These are phyloP conservation scores for Daucus carota DNA, from an alignment of 129 eudicot genomes.

Conservation along the genomic window DNA sequence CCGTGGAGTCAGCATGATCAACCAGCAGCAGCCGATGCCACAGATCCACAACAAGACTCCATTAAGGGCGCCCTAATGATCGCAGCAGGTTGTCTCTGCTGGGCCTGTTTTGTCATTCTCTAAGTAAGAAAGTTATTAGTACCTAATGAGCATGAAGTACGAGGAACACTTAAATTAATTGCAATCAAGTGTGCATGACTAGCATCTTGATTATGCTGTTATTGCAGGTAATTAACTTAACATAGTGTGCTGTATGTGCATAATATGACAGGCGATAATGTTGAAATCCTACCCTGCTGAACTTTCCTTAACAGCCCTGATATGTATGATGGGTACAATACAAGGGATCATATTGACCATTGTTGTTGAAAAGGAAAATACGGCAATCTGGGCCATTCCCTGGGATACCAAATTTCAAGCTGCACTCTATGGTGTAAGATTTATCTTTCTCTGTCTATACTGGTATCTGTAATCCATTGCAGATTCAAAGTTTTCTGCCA, in stretches of 20 bases:
- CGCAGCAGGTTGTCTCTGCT: constrained; percentile 32
- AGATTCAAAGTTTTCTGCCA: neutral
- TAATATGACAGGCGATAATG: constrained; percentile 48
- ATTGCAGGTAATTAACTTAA: neutral
- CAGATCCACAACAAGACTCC: constrained; percentile 19
- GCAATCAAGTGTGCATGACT: neutral
- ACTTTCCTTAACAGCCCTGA: constrained; percentile 56
- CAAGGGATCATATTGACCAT: constrained; percentile 52
- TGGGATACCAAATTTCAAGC: constrained; percentile 60
- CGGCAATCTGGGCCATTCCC: constrained; percentile 44
- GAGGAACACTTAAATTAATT: neutral
- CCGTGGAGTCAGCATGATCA: constrained; percentile 46
- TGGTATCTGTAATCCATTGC: neutral
- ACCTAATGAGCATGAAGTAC: neutral
- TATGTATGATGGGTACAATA: constrained; percentile 52
- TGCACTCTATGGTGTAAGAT: constrained; percentile 47
- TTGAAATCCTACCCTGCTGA: constrained; percentile 63
- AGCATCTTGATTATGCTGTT: neutral
- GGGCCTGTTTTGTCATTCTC: constrained; percentile 24
- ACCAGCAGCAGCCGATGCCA: constrained; percentile 13
- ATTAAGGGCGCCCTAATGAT: constrained; percentile 45
- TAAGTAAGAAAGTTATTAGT: constrained; percentile 4
- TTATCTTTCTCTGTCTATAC: neutral
- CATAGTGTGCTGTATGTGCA: neutral
- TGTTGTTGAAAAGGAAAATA: constrained; percentile 39